These are phyloP conservation scores for Arabis alpina DNA, from an alignment of 345 rosid genomes.

Conservation along the genomic window DNA sequence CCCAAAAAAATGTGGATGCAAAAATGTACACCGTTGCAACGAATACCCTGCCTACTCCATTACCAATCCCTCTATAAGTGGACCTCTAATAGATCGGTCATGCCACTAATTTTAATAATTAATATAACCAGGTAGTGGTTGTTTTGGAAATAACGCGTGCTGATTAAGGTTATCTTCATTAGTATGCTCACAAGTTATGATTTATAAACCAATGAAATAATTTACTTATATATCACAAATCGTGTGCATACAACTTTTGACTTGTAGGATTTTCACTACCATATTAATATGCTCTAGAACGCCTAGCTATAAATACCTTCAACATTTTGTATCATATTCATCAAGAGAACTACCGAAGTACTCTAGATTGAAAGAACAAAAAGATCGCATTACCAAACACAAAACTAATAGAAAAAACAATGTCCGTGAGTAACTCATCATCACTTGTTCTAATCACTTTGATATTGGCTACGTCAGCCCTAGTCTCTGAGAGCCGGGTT, in stretches of 20 bases:
- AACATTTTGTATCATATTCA: conserved; percentile 29
- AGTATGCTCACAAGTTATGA: conserved; percentile 9
- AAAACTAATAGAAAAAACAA: conserved; percentile 11
- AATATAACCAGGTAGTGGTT: not conserved
- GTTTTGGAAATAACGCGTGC: conserved; percentile 1
- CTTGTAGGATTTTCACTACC: conserved; percentile 27
- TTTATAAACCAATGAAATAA: not conserved
- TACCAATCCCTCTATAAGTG: conserved; percentile 19
- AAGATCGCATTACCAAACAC: conserved; percentile 13
- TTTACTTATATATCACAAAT: not conserved
- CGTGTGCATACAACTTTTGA: conserved; percentile 25
- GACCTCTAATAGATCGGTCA: conserved; percentile 32
- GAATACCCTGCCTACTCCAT: conserved; percentile 31
- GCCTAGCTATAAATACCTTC: conserved; percentile 44
- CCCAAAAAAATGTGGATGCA: conserved; percentile 32
- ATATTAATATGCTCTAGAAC: not conserved
- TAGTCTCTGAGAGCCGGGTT: conserved; percentile 57
- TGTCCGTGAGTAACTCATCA: conserved; percentile 35
- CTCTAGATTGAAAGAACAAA: not conserved
- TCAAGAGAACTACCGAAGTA: conserved; percentile 29
- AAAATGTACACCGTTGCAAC: conserved; percentile 32
- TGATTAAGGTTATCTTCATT: conserved; percentile 10
- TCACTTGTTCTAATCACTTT: conserved; percentile 34
- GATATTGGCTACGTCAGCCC: conserved; percentile 36
- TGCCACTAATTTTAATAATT: conserved; percentile 10